phyloP scores from a whole-genome alignment of 2,329 filamentous ascomycete genomes.

The Lachnellula occidentalis region DNA sequence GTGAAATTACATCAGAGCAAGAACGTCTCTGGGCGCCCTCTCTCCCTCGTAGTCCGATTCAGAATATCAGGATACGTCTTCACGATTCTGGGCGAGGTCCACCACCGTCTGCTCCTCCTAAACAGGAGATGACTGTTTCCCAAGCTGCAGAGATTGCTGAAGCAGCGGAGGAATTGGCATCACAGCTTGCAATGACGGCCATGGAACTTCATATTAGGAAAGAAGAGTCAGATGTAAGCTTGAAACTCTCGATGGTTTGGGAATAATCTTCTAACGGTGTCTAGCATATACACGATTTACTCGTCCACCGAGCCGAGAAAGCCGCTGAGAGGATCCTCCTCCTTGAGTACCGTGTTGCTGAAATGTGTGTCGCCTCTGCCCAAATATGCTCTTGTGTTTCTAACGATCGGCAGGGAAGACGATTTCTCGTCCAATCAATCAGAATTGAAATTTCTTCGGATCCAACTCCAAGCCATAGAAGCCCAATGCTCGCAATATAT shows the following conservation, averaged over 20 bases:
- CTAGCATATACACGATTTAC: conserved; percentile 56
- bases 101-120: background rate
- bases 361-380: conserved; percentile 42
- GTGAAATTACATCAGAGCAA: conserved; percentile 7
- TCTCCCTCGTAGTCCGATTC: conserved; percentile 22
- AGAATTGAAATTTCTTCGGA: conserved; percentile 55
- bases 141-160: conserved; percentile 34
- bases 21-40: conserved; percentile 22
- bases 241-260: background rate
- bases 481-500: conserved; percentile 47
- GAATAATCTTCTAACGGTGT: background rate
- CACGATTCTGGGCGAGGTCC: conserved; percentile 1
- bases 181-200: conserved; percentile 45
- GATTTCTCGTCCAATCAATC: conserved; percentile 53
- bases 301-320: conserved; percentile 52
- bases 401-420: conserved; percentile 40
- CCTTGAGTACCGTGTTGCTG: conserved; percentile 51
- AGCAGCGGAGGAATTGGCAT: conserved; percentile 43
- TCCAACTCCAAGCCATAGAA: conserved; percentile 58
- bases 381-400: conserved; percentile 19
- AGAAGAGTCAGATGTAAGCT: conserved; percentile 53
- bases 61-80: conserved; percentile 15
- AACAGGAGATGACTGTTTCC: conserved; percentile 12
- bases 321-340: conserved; percentile 54
- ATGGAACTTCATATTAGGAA: conserved; percentile 48